Base-by-base conservation (phyloP, 352 stramenopile species). In the Pythium vanterpoolii region DNA sequence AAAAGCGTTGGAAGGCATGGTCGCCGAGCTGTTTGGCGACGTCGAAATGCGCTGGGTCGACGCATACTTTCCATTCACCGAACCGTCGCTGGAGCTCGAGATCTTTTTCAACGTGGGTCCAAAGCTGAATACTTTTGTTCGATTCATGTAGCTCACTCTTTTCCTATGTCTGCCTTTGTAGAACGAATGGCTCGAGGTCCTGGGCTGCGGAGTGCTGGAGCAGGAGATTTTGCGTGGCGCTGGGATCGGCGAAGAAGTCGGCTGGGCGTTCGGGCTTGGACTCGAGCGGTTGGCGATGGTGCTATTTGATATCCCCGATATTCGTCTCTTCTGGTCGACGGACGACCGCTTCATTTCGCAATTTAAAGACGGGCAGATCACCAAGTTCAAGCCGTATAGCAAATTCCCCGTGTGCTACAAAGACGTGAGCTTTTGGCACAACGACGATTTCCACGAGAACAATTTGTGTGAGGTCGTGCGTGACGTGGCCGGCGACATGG, bases 61-160 rank as follows among this genome's bases (percentile, higher is more conserved):
- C 30, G 96, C 93, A 11, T 99, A 99, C 73, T 99, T 99, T 73
- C 98, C 98, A 4, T 99, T 99, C 74, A 99, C 98, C 21, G 81
- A 98, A 30, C 97, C 97, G 18, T 99, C 93, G 33, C 88, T 98
- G 34, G 98, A 99, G 79, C 80, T 99, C 10, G 98, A 99, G 79
- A 98, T 99, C 58, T 97, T 92, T 58, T 98, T 98, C 72, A 90
- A 99, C 49, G 82, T 86, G 57, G 38, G 61, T 48, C 7, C 27
- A 23, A 3, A 40, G 13, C 16, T 28, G 28, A 13, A 27, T n/a
- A 28, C 3, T 18, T 10, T 6, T 28, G 19, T 21, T 36, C 2
- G 14, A 39, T 13, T 48, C 19, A 8, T 18, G 38, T 40, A 9
- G 0, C 38, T 46, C 3, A 45, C 14, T 42, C 5, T 1, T 9